Evolutionary conservation across 164 flowering plant species (phyloP), one percentile per base, ranked within the genome.

Genomic region (Aristolochia fimbriata): DNA sequence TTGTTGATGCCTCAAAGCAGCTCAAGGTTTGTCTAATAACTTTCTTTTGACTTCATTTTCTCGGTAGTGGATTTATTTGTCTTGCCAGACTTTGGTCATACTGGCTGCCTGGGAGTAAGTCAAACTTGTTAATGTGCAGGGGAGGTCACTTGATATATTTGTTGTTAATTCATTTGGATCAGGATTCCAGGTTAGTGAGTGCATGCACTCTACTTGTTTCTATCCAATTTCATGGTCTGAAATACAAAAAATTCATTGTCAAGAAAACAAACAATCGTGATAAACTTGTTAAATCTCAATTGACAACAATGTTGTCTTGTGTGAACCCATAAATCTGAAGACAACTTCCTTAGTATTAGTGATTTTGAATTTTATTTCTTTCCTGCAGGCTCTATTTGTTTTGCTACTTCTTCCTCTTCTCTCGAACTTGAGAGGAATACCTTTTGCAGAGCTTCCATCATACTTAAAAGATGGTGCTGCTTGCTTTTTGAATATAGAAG

Each of bases 341-440:
- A 14, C n/a, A 30, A 58, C 30, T 23, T 47, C 47, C 54, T 61
- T 51, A 62, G 41, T 23, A 48, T 22, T 43, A 47, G 60, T 64
- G 53, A 46, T 31, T 49, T 20, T 6, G 1, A 58, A 17, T 65
- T 23, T 51, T 49, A 62, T 33, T 46, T 62, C 53, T 49, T 51
- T 25, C 41, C 54, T 78, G 70, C 63, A 88, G 97, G 97, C 97
- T 63, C 81, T 88, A 58, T 91, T 91, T 68, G 87, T 88, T 15
- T 76, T 91, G 59, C 83, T 88, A 49, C 71, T 86, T 60, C 78
- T 91, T 46, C 97, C 97, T 59, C 67, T 88, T 27, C 70, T 91
- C 41, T 88, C 97, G 59, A 91, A 75, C 63, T 57, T 88, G 76
- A 86, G 73, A 74, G 97, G 97, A 62, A 83, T 88, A 66, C 85